Conservation (phyloP, 2,329 filamentous ascomycete genomes). For the Aureobasidium melanogenum region DNA sequence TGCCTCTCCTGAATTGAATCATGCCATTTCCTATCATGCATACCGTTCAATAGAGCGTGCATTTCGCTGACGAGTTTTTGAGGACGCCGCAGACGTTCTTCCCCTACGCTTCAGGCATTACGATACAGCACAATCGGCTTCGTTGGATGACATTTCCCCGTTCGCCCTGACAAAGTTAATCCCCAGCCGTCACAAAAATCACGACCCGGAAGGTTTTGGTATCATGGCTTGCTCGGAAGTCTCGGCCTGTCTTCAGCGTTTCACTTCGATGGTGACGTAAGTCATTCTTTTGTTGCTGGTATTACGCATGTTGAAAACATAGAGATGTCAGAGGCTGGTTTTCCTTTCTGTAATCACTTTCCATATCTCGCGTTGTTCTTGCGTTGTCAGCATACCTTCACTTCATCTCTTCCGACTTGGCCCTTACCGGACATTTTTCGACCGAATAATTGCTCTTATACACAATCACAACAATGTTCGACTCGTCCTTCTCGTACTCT, state of each 20-base stretch:
- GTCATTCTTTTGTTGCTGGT: slow-evolving; percentile 2
- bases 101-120: background rate
- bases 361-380: background rate
- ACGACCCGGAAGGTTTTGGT: background rate
- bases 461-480: slow-evolving; percentile 21
- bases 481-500: slow-evolving; percentile 24
- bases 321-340: background rate
- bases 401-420: background rate
- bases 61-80: background rate
- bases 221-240: background rate
- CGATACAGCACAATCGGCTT: background rate
- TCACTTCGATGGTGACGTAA: slow-evolving; percentile 4
- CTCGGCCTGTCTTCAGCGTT: background rate
- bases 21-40: background rate
- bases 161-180: background rate
- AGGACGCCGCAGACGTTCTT: too few species aligned
- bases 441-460: background rate
- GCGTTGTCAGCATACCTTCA: background rate
- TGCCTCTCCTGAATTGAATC: background rate
- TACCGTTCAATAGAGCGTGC: background rate
- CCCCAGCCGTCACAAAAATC: background rate
- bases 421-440: background rate
- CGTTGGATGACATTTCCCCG: background rate
- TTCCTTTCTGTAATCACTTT: background rate
- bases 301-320: background rate